Percentiles rank a stretch among this genome's conserved stretches.
These are phyloP conservation scores for Paxillus involutus DNA, from an alignment of 768 basidiomycete species.

Conservation along the genomic window DNA sequence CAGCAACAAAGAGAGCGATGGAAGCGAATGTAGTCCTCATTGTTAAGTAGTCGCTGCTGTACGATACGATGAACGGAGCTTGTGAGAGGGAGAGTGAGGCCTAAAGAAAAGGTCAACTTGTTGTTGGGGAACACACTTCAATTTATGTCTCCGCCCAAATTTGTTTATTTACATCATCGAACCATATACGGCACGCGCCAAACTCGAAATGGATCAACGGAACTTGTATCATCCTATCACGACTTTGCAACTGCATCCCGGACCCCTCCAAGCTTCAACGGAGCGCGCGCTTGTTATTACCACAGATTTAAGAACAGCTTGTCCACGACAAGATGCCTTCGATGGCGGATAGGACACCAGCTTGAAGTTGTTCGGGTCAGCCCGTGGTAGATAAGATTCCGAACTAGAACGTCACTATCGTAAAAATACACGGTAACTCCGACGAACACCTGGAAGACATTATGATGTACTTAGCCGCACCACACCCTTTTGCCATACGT, in stretches of 20 bases:
- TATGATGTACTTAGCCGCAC: no score
- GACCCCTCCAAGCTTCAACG: no score
- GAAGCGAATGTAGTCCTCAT: constrained; percentile 48
- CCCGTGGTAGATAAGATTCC: neutral
- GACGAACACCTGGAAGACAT: neutral
- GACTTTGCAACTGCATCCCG: no score
- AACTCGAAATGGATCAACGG: neutral
- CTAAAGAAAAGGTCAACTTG: constrained; percentile 17
- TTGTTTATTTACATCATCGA: constrained; percentile 13
- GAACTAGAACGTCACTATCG: neutral
- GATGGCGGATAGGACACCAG: neutral
- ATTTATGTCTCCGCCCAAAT: constrained; percentile 36
- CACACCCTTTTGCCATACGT: neutral
- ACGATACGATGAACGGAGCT: constrained; percentile 13
- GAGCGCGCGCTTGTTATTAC: constrained; percentile 13
- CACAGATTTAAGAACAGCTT: neutral
- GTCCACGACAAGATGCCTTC: neutral
- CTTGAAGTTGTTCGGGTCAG: neutral
- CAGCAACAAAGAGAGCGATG: constrained; percentile 41
- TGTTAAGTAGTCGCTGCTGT: constrained; percentile 22
- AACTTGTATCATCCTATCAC: neutral
- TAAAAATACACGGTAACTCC: constrained; percentile 8
- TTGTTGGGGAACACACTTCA: constrained; percentile 11
- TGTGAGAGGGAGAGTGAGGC: constrained; percentile 24
- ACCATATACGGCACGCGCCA: constrained; percentile 4